Base-by-base conservation (phyloP, 768 basidiomycete species). In the Coprinellus aureogranulatus region DNA sequence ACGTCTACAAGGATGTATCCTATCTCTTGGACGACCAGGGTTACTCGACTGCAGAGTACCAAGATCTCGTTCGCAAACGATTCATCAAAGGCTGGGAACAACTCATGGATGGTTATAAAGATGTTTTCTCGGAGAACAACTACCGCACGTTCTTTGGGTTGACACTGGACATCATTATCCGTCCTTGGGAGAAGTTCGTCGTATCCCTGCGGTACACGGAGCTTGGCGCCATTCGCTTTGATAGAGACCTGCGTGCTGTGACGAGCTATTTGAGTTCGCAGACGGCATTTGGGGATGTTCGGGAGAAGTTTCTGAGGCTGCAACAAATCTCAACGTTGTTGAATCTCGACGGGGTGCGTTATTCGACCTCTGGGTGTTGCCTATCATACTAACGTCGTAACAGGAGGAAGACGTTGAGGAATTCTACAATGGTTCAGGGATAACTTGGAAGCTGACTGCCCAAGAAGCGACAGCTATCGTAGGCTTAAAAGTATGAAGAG, bases 191-290 rank as follows among this genome's bases (percentile, higher is more conserved):
- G 74, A 96, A 92, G 70, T 83, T 87, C 63, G 77, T 94, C 22
- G 78, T 87, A 63, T 80, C 84, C 0, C 79, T 96, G 65, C 88
- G 83, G 71, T 98, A 90, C 68, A 91, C 91, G 11, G 96, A 98
- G 95, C 82, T 98, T 58, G 97, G 97, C 25, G 96, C 94, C 3
- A 89, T 99, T 59, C 88, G 94, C 16, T 95, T 97, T 68, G 97
- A 99, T 66, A 84, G 89, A 18, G 96, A 99, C 69, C 75, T 98
- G 45, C 83, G 96, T 25, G 83, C 92, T 3, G 83, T 98, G 61
- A 86, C 84, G 23, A 78, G 87, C 2, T 94, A 89, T 72, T 81
- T 99, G 12, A 87, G 90, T 1, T 86, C 90, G 2, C 97, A 97
- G 68, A 94, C 92, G 4, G 80, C 84, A 3, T 94, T 93, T 70